Evolutionary conservation across 306 rosid species (phyloP).

Genomic region (Chamaecrista fasciculata): DNA sequence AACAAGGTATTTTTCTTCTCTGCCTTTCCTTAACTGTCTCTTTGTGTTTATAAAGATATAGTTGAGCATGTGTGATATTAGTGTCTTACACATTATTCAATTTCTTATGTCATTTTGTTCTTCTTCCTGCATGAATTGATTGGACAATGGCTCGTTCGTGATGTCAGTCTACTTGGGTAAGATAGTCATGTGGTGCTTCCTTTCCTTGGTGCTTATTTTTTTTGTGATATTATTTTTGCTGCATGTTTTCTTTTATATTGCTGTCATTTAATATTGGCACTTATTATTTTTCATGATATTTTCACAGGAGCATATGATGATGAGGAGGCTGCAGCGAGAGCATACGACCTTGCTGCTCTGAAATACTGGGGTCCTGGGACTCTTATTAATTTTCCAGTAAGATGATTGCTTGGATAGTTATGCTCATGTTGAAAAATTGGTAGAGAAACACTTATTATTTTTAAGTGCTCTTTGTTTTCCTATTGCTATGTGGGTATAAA

Average conservation of each 20-base stretch:
- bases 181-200: slow-evolving; percentile 25
- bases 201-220: neutral
- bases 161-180: slow-evolving; percentile 78
- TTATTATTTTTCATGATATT: slow-evolving; percentile 2
- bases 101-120: slow-evolving; percentile 34
- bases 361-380: slow-evolving; percentile 86
- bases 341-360: slow-evolving; percentile 84
- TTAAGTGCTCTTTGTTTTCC: neutral
- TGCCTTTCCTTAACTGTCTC: neutral
- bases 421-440: neutral
- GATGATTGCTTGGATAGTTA: slow-evolving; percentile 21
- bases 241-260: neutral
- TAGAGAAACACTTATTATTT: neutral
- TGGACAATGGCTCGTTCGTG: slow-evolving; percentile 22
- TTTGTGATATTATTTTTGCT: neutral
- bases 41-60: neutral
- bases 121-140: slow-evolving; percentile 37
- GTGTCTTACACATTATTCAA: neutral
- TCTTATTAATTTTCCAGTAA: slow-evolving; percentile 77
- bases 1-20: slow-evolving; percentile 54
- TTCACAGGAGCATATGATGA: slow-evolving; percentile 77
- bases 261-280: neutral
- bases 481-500: slow-evolving; percentile 2
- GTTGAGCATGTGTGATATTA: neutral
- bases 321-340: slow-evolving; percentile 87